Percentiles rank a stretch among this genome's conserved stretches.
phyloP scores from a whole-genome alignment of 768 basidiomycete genomes.

The Tylopilus subfusipes region DNA sequence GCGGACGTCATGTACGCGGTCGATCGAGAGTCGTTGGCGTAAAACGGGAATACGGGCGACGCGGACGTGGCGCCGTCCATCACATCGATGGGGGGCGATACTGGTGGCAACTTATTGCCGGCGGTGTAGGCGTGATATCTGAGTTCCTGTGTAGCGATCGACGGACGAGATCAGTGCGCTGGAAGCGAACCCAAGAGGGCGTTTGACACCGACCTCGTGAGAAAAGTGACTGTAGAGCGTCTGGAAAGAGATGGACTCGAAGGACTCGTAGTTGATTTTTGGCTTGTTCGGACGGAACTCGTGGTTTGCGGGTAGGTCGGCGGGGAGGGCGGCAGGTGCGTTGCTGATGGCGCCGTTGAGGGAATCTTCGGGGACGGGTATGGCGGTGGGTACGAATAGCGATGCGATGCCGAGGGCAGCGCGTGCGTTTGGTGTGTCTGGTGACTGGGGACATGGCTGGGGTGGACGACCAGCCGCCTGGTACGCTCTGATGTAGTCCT shows the following conservation, averaged over 20 bases:
- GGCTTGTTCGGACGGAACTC: constrained; percentile 28
- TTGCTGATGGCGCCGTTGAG: background rate
- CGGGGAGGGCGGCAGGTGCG: constrained; percentile 6
- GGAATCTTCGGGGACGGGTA: constrained; percentile 12
- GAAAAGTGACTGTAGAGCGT: constrained; percentile 35
- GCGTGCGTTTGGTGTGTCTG: constrained; percentile 43
- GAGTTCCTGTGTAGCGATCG: constrained; percentile 39
- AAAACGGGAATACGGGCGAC: constrained; percentile 14
- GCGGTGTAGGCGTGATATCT: constrained; percentile 38
- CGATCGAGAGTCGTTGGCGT: constrained; percentile 21
- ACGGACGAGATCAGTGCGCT: constrained; percentile 14
- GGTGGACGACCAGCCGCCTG: constrained; percentile 45
- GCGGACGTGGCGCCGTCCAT: constrained; percentile 2
- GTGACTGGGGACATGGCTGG: constrained; percentile 44
- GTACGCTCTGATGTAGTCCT: constrained; percentile 54
- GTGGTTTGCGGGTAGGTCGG: constrained; percentile 20
- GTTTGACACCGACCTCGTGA: constrained; percentile 42
- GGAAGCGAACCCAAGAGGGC: background rate
- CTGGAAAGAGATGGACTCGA: constrained; percentile 41
- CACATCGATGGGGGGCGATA: background rate
- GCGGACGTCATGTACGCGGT: constrained; percentile 22
- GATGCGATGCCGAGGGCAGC: constrained; percentile 45
- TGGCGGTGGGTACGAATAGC: constrained; percentile 44
- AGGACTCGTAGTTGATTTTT: constrained; percentile 18
- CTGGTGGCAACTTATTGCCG: constrained; percentile 16